Percentiles rank a stretch among this genome's conserved stretches.
These are phyloP conservation scores for Oehlia diaphana DNA, from an alignment of 192 early-diverging fungal species.

Conservation along the genomic window DNA sequence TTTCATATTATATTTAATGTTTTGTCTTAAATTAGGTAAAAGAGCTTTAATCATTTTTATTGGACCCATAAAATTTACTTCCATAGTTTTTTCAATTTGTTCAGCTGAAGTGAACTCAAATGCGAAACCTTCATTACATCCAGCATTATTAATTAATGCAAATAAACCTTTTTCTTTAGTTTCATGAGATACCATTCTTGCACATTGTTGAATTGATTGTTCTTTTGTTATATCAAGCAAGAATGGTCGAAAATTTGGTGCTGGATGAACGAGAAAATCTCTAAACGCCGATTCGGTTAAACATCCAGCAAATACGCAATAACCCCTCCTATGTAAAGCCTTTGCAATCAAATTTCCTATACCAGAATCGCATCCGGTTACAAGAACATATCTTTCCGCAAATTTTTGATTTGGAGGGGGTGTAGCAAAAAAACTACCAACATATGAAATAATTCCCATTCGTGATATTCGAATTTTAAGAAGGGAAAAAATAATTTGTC, in stretches of 20 bases:
- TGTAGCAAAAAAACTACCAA: conserved; percentile 25
- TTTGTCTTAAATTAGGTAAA: conserved; percentile 41
- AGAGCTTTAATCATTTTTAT: conserved; percentile 44
- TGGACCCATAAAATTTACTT: conserved; percentile 47
- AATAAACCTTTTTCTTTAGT: conserved; percentile 31
- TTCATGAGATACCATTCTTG: conserved; percentile 9
- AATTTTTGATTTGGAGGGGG: conserved; percentile 24
- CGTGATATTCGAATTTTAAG: background rate
- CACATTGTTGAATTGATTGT: conserved; percentile 28
- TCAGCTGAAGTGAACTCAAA: conserved; percentile 27
- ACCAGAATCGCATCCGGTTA: conserved; percentile 31
- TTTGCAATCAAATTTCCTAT: conserved; percentile 32
- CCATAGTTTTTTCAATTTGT: conserved; percentile 41
- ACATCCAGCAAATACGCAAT: conserved; percentile 28
- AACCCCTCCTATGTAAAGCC: conserved; percentile 28
- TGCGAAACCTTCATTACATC: conserved; percentile 32
- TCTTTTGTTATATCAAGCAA: conserved; percentile 31
- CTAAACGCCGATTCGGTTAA: conserved; percentile 19
- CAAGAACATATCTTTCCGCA: conserved; percentile 27
- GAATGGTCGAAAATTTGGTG: conserved; percentile 22
- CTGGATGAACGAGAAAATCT: conserved; percentile 10
- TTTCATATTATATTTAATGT: conserved; percentile 30
- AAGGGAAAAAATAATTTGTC: background rate
- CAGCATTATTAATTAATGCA: conserved; percentile 28
- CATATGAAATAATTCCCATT: conserved; percentile 31